Evolutionary conservation across 495 filamentous ascomycete genomes (phyloP).

Genomic region (Darksidea phi): DNA sequence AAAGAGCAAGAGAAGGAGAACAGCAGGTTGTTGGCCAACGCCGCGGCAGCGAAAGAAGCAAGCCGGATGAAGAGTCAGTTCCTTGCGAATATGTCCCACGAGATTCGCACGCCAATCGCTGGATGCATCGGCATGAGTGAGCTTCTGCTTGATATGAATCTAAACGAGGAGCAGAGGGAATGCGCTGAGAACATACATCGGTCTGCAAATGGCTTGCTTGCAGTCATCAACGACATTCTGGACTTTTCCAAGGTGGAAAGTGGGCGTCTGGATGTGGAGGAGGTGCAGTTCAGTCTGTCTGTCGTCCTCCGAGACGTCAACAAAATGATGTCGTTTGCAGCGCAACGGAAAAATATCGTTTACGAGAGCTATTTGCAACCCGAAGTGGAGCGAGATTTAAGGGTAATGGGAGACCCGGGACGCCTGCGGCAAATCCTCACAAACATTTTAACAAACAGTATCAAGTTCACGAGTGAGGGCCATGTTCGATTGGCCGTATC

Average conservation of each 20-base stretch:
- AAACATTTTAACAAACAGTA: slow-evolving; percentile 83
- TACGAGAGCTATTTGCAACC: slow-evolving; percentile 38
- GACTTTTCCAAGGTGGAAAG: slow-evolving; percentile 88
- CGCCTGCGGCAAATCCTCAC: slow-evolving; percentile 79
- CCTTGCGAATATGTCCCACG: slow-evolving; percentile 83
- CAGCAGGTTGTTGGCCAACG: slow-evolving; percentile 59
- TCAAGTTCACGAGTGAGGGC: slow-evolving; percentile 81
- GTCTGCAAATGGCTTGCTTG: slow-evolving; percentile 76
- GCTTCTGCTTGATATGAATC: slow-evolving; percentile 55
- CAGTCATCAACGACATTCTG: slow-evolving; percentile 86
- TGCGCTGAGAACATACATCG: slow-evolving; percentile 76
- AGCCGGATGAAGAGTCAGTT: slow-evolving; percentile 68
- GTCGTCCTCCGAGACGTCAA: slow-evolving; percentile 68
- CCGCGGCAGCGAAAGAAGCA: slow-evolving; percentile 66
- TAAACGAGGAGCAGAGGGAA: slow-evolving; percentile 68
- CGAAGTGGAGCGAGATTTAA: slow-evolving; percentile 36
- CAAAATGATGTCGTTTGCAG: slow-evolving; percentile 58
- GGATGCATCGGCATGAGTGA: slow-evolving; percentile 46
- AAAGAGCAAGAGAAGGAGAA: slow-evolving; percentile 62
- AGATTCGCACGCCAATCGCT: slow-evolving; percentile 76
- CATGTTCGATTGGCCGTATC: slow-evolving; percentile 53
- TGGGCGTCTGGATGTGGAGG: slow-evolving; percentile 69
- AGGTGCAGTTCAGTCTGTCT: slow-evolving; percentile 74
- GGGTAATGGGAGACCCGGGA: slow-evolving; percentile 72
- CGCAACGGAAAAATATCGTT: slow-evolving; percentile 41